A percentile compares a stretch with the other conserved stretches of the same genome.
These are phyloP conservation scores for Leptodermis oblonga DNA, from an alignment of 257 asterid species.

Conservation along the genomic window DNA sequence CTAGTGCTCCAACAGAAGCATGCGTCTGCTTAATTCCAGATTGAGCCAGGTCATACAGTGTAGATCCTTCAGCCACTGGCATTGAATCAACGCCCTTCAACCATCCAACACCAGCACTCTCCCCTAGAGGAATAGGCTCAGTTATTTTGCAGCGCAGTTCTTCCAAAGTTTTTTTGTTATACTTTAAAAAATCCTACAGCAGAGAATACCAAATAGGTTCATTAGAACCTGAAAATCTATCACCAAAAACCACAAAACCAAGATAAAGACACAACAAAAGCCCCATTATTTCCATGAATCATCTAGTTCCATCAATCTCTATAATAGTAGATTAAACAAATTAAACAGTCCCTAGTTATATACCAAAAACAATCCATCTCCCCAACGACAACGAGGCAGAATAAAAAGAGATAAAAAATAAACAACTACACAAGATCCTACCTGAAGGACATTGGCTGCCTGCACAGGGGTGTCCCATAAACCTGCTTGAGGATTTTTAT, in stretches of 20 bases:
- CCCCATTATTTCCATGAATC: background rate
- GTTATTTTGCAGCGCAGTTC: slow-evolving; percentile 58
- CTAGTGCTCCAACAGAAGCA: slow-evolving; percentile 86
- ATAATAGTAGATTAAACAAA: background rate
- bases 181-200: slow-evolving; percentile 75
- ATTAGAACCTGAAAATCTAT: slow-evolving; percentile 8
- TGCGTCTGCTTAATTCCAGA: slow-evolving; percentile 63
- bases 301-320: background rate
- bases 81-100: slow-evolving; percentile 58
- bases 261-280: background rate
- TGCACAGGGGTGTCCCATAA: slow-evolving; percentile 96
- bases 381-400: background rate
- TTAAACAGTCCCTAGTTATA: background rate
- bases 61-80: slow-evolving; percentile 60
- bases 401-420: background rate
- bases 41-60: slow-evolving; percentile 69
- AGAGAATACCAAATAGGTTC: slow-evolving; percentile 17
- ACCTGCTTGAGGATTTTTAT: slow-evolving; percentile 68
- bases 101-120: slow-evolving; percentile 92
- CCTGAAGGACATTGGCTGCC: slow-evolving; percentile 69
- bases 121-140: slow-evolving; percentile 83
- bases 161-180: slow-evolving; percentile 54
- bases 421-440: slow-evolving; percentile 18
- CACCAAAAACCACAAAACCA: slow-evolving; percentile 11
- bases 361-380: background rate